Evolutionary conservation across 805 yeast genomes (phyloP).

Genomic region (Lipomyces starkeyi): DNA sequence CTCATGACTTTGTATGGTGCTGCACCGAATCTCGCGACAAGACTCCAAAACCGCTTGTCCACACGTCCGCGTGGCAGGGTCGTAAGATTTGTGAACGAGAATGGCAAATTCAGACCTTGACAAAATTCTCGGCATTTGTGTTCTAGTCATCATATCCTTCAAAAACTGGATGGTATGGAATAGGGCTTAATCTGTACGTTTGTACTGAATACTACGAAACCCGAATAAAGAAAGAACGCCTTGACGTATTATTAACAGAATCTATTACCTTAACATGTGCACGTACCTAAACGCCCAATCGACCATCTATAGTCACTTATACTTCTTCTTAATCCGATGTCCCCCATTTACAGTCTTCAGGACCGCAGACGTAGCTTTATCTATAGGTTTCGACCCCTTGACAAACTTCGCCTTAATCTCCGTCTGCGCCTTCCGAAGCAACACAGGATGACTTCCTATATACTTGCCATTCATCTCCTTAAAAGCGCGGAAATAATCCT

Average conservation of each 20-base stretch:
- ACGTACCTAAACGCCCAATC: neutral
- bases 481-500: conserved; percentile 72
- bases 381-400: conserved; percentile 24
- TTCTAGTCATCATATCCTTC: conserved; percentile 1
- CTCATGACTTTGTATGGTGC: neutral
- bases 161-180: neutral
- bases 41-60: neutral
- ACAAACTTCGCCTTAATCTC: conserved; percentile 34
- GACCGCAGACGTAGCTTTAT: conserved; percentile 26
- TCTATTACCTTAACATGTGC: neutral
- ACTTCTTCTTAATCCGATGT: neutral
- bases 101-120: neutral
- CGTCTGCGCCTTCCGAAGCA: conserved; percentile 63
- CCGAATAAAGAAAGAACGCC: neutral
- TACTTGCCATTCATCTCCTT: conserved; percentile 79
- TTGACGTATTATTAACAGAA: neutral
- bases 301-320: neutral
- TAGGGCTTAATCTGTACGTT: too few species aligned
- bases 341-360: conserved; percentile 9
- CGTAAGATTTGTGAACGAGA: neutral
- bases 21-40: neutral
- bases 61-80: neutral
- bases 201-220: neutral
- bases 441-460: conserved; percentile 75
- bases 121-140: neutral